A percentile compares a stretch with the other conserved stretches of the same genome.
phyloP scores from a whole-genome alignment of 805 yeast genomes.

The Saccharomycopsis capsularis region DNA sequence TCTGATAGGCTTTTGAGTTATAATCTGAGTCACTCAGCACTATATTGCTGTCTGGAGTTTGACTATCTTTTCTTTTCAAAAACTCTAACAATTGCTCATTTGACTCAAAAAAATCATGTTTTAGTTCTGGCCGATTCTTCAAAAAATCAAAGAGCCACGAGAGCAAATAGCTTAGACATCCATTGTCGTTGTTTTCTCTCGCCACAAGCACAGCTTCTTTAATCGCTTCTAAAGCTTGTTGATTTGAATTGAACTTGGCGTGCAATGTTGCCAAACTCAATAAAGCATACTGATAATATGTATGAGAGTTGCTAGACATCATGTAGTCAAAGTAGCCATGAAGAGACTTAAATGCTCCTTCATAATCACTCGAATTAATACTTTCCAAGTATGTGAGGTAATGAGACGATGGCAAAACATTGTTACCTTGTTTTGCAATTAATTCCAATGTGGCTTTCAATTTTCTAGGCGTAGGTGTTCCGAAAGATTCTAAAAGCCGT shows the following conservation, averaged over 20 bases:
- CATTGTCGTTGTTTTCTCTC: conserved; percentile 70
- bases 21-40: conserved; percentile 21
- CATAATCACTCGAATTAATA: conserved; percentile 54
- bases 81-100: conserved; percentile 63
- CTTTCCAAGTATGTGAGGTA: conserved; percentile 57
- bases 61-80: conserved; percentile 43
- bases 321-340: conserved; percentile 67
- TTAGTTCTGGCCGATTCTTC: conserved; percentile 55
- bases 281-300: conserved; percentile 70
- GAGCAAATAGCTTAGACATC: conserved; percentile 63
- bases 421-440: conserved; percentile 40
- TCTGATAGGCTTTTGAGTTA: conserved; percentile 56
- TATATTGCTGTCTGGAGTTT: conserved; percentile 39
- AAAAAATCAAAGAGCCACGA: conserved; percentile 71
- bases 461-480: conserved; percentile 39
- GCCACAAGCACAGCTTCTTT: conserved; percentile 87
- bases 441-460: conserved; percentile 36
- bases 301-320: conserved; percentile 57
- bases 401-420: conserved; percentile 39
- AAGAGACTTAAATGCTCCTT: conserved; percentile 44
- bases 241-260: conserved; percentile 56
- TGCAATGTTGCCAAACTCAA: conserved; percentile 67
- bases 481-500: conserved; percentile 42
- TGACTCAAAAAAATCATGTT: conserved; percentile 45
- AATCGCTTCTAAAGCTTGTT: conserved; percentile 68